These are phyloP conservation scores for Ogataea methanolica DNA, from an alignment of 805 yeast species.

Conservation along the genomic window DNA sequence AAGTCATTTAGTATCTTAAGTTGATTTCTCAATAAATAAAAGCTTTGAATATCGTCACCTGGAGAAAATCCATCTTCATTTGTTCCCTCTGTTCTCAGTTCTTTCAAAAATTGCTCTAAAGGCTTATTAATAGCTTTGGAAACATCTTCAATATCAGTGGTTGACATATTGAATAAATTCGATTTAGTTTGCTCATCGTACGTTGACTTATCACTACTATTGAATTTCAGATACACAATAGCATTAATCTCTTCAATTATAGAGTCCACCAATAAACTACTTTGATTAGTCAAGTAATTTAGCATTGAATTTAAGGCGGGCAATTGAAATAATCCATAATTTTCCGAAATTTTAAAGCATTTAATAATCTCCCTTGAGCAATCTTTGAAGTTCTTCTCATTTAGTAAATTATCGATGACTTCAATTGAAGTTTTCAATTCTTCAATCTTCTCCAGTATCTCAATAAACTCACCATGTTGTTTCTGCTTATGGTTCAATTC, in stretches of 20 bases:
- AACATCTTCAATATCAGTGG: conserved; percentile 24
- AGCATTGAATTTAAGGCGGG: conserved; percentile 48
- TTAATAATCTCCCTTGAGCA: conserved; percentile 35
- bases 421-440: conserved; percentile 55
- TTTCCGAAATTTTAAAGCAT: conserved; percentile 41
- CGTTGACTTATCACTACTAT: conserved; percentile 25
- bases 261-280: conserved; percentile 59
- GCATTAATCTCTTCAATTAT: conserved; percentile 72
- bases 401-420: conserved; percentile 59
- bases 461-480: conserved; percentile 63
- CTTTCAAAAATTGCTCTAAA: conserved; percentile 32
- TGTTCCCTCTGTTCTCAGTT: conserved; percentile 16
- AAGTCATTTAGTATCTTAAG: conserved; percentile 35
- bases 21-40: conserved; percentile 16
- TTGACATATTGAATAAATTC: conserved; percentile 14
- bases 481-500: conserved; percentile 63
- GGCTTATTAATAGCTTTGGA: conserved; percentile 28
- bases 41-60: conserved; percentile 20
- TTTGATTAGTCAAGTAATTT: conserved; percentile 50
- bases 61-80: conserved; percentile 21
- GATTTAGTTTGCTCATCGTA: conserved; percentile 17
- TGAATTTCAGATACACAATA: conserved; percentile 34
- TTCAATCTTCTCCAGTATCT: conserved; percentile 63
- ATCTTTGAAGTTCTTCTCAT: conserved; percentile 60
- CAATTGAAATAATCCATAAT: conserved; percentile 52